Base-by-base conservation (phyloP, 2,329 filamentous ascomycete species). In the Thelonectria discophora region DNA sequence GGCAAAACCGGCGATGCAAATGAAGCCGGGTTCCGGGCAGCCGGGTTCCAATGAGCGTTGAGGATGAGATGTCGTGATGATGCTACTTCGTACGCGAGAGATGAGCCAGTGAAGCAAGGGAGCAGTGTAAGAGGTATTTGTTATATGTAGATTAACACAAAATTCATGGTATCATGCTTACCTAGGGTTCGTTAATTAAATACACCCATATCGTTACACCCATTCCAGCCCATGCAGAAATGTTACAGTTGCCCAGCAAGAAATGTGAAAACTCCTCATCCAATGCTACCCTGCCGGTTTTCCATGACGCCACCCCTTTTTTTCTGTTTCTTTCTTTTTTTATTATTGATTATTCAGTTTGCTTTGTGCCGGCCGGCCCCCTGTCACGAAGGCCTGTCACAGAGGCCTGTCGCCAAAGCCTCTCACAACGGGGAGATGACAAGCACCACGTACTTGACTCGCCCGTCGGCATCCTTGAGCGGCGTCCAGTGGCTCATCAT, bases 401-500 rank as follows among this genome's bases (percentile, higher is more conserved):
- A n/a, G n/a, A n/a, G n/a, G n/a, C 34, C 15, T 20, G 32, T 15
- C 39, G 15, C 24, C 34, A 13, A 6, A 32, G 4, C 27, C 3
- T 8, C 13, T 42, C 46, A 65, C 6, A 65, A 32, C 18, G 64
- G 64, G 34, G 64, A 62, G 27, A 66, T 59, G 42, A 64, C 56
- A 20, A 72, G 64, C 18, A 69, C 59, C 21, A 72, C 70, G 55
- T 69, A 71, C 47, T 70, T 72, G 49, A 72, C 68, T 7, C 54
- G n/a, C 3, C 65, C 65, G n/a, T 72, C 65, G 0, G 18, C 15
- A 32, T 71, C 70, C 59, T 72, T 72, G 9, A 72, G 54, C 17
- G 70, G 70, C 32, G 70, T 69, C 70, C 70, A 72, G 49, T 72
- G 70, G 63, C 70, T 72, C 69, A 72, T 72, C 62, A 72, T 67